phyloP scores from a whole-genome alignment of 1,284 basidiomycete genomes.

The Xerocomus nothofagi region DNA sequence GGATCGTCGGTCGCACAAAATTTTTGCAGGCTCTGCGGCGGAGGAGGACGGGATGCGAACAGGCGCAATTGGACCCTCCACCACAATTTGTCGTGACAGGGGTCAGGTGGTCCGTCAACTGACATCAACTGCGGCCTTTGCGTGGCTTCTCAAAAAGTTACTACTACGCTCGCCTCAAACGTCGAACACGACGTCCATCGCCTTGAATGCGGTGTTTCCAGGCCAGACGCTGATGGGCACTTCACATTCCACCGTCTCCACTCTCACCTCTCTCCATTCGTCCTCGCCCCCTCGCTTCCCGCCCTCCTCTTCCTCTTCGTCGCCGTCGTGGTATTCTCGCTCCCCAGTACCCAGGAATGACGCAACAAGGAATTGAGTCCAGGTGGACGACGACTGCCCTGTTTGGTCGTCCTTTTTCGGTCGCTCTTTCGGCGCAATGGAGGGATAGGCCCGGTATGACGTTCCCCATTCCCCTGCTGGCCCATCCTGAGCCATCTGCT shows the following conservation, averaged over 20 bases:
- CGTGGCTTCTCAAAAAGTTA: neutral
- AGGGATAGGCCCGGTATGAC: conserved; percentile 58
- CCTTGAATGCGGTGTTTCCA: conserved; percentile 85
- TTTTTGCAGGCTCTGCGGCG: neutral
- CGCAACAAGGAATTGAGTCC: conserved; percentile 56
- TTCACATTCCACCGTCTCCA: conserved; percentile 89
- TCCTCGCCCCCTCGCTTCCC: conserved; percentile 51
- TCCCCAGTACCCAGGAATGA: conserved; percentile 52
- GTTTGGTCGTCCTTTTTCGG: conserved; percentile 14
- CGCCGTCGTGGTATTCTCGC: conserved; percentile 58
- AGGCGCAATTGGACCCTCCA: neutral
- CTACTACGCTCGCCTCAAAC: too few relatives aligned
- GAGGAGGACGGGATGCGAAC: neutral
- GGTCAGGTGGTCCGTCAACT: conserved; percentile 14
- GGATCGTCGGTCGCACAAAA: too few relatives aligned
- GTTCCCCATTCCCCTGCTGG: conserved; percentile 53
- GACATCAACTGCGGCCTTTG: conserved; percentile 13
- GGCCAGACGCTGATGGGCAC: conserved; percentile 88
- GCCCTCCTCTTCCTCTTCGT: conserved; percentile 37
- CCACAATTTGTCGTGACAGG: conserved; percentile 20
- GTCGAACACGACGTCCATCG: conserved; percentile 76
- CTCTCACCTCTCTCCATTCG: conserved; percentile 61
- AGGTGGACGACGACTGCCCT: conserved; percentile 35
- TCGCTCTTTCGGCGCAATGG: conserved; percentile 62
- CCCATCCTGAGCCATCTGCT: conserved; percentile 57